Percentiles rank a stretch among this genome's conserved stretches.
Evolutionary conservation across 2,329 filamentous ascomycete species (phyloP).

Genomic region (Trichoderma atroviride): DNA sequence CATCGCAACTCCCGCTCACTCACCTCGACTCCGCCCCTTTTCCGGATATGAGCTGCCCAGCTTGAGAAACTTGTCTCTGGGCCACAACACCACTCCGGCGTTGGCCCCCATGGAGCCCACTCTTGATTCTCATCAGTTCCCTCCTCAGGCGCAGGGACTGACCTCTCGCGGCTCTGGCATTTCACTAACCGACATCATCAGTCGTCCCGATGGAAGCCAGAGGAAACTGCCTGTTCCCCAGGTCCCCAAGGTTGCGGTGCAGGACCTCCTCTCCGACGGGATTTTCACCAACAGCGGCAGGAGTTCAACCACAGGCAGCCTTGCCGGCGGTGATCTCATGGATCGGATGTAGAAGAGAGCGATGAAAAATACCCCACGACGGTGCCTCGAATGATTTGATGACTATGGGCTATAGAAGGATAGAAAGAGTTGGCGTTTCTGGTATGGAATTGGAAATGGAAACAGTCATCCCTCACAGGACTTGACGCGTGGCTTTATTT

Average conservation of each 20-base stretch:
- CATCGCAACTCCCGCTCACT: conserved; percentile 94
- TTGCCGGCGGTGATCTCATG: conserved; percentile 71
- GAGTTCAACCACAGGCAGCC: conserved; percentile 76
- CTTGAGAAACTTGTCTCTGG: conserved; percentile 66
- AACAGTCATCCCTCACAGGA: conserved; percentile 21
- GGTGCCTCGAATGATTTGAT: conserved; percentile 43
- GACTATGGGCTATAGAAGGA: conserved; percentile 45
- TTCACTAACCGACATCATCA: conserved; percentile 90
- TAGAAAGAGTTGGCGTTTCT: conserved; percentile 46
- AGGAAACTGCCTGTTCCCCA: conserved; percentile 90
- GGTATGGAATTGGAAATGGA: conserved; percentile 31
- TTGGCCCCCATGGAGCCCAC: conserved; percentile 62
- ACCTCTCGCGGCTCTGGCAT: conserved; percentile 64
- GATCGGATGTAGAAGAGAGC: conserved; percentile 53
- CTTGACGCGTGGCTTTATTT: conserved; percentile 23
- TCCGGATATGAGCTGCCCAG: conserved; percentile 80
- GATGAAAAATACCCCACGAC: conserved; percentile 38
- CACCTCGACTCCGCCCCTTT: conserved; percentile 83
- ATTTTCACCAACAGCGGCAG: conserved; percentile 73
- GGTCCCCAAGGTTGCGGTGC: conserved; percentile 84
- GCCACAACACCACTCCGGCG: conserved; percentile 57
- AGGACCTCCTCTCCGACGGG: conserved; percentile 74
- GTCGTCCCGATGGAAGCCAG: conserved; percentile 81
- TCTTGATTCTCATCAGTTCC: conserved; percentile 49
- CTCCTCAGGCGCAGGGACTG: conserved; percentile 56